These are phyloP conservation scores for Kwoniella dejecticola DNA, from an alignment of 768 basidiomycete genomes.

Conservation along the genomic window DNA sequence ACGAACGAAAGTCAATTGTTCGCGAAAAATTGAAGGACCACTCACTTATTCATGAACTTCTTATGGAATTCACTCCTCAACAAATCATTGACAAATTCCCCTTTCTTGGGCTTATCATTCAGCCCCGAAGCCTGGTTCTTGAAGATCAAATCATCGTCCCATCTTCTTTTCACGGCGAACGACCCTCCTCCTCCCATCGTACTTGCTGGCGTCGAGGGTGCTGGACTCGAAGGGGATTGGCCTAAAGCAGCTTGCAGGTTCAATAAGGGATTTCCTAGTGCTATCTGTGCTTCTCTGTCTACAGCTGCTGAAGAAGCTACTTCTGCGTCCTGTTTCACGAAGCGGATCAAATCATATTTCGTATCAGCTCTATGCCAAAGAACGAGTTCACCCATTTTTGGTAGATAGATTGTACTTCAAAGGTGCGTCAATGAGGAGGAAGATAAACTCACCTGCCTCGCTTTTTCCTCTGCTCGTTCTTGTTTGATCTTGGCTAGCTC, in stretches of 20 bases:
- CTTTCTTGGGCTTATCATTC: conserved; percentile 64
- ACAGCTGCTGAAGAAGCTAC: conserved; percentile 62
- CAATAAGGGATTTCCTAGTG: conserved; percentile 80
- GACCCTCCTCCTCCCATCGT: conserved; percentile 61
- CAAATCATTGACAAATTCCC: conserved; percentile 90
- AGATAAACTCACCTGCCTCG: conserved; percentile 58
- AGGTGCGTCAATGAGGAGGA: no score
- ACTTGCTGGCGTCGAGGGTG: conserved; percentile 61
- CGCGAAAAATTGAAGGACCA: no score
- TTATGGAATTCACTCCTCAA: conserved; percentile 64
- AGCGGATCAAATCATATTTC: background rate
- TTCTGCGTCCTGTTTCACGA: conserved; percentile 73
- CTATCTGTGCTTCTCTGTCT: conserved; percentile 77
- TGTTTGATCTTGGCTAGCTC: conserved; percentile 99
- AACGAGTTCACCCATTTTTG: no score
- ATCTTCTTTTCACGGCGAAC: conserved; percentile 87
- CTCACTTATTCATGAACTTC: conserved; percentile 53
- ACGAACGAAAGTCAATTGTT: no score
- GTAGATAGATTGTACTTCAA: no score
- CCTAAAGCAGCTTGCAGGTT: conserved; percentile 90
- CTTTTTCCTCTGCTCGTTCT: conserved; percentile 91
- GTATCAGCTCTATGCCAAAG: background rate
- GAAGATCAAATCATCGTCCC: conserved; percentile 98
- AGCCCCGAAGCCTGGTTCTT: conserved; percentile 89
- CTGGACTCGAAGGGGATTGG: conserved; percentile 60